Conservation (phyloP, 129 eudicot genomes). For the Ambrosia trifida region DNA sequence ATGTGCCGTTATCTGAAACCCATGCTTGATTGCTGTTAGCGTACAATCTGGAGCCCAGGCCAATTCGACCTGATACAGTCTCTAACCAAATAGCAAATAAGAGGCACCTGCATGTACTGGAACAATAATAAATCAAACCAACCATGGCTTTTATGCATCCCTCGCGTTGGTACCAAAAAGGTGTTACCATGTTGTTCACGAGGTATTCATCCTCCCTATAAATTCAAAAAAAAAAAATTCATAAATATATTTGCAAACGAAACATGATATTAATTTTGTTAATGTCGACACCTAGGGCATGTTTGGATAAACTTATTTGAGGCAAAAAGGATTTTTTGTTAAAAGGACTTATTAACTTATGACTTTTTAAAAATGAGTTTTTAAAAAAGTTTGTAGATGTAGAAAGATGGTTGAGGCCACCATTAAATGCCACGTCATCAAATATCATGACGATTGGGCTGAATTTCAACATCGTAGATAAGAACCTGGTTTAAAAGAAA, state of each 20-base stretch:
- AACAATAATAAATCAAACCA: conserved; percentile 69
- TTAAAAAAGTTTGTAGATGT: too few species aligned
- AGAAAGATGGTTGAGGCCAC: too few species aligned
- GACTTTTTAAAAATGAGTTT: too few species aligned
- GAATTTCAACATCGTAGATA: too few species aligned
- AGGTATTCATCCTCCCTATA: conserved; percentile 94
- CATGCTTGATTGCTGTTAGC: conserved; percentile 65
- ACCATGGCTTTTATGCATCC: conserved; percentile 96
- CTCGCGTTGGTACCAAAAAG: conserved; percentile 98
- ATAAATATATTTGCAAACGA: conserved; percentile 10
- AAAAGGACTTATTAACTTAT: too few species aligned
- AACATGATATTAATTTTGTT: background rate
- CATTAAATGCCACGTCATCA: too few species aligned
- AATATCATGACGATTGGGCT: too few species aligned
- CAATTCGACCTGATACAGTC: conserved; percentile 34
- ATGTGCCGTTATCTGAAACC: conserved; percentile 75
- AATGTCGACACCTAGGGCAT: too few species aligned
- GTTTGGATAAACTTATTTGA: too few species aligned
- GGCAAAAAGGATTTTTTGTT: too few species aligned
- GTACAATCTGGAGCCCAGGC: conserved; percentile 58
- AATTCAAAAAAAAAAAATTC: conserved; percentile 19
- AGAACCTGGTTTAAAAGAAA: too few species aligned
- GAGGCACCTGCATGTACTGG: too few species aligned
- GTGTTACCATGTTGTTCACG: conserved; percentile 89
- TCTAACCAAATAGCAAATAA: conserved; percentile 17